These are phyloP conservation scores for Solanum rostratum DNA, from an alignment of 257 asterid genomes.

Conservation along the genomic window DNA sequence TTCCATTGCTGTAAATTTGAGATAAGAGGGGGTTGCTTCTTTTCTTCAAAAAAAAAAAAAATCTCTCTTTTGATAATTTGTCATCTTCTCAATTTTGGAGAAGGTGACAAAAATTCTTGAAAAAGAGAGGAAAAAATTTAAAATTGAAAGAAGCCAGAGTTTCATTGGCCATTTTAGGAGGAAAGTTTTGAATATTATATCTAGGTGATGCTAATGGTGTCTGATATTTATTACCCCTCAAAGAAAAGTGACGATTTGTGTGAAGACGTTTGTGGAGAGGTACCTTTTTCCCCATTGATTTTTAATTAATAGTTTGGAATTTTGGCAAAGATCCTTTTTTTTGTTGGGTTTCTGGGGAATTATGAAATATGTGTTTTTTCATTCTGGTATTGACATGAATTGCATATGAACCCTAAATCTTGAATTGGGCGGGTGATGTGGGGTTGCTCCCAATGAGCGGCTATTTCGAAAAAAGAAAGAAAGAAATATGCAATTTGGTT, in stretches of 20 bases:
- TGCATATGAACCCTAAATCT: neutral
- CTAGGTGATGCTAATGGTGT: slow-evolving; percentile 11
- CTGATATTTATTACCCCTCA: slow-evolving; percentile 31
- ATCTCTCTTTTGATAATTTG: neutral
- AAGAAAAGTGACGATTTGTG: slow-evolving; percentile 48
- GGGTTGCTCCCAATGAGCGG: neutral
- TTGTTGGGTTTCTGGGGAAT: neutral
- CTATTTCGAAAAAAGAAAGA: neutral
- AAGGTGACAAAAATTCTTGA: neutral
- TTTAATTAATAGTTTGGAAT: neutral
- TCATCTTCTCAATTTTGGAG: neutral
- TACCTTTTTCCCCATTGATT: slow-evolving; percentile 3
- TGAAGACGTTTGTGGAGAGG: slow-evolving; percentile 53
- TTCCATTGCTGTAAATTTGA: neutral
- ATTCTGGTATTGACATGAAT: neutral
- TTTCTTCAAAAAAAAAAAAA: neutral
- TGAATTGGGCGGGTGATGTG: neutral
- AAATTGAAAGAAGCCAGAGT: neutral
- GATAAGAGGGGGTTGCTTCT: neutral
- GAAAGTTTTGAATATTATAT: neutral
- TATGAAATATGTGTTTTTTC: neutral
- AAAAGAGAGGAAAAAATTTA: neutral
- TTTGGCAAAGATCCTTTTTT: neutral
- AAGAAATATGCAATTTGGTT: neutral
- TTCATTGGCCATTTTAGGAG: neutral